phyloP scores from a whole-genome alignment of 1,284 basidiomycete genomes.

The Ustilago crameri region DNA sequence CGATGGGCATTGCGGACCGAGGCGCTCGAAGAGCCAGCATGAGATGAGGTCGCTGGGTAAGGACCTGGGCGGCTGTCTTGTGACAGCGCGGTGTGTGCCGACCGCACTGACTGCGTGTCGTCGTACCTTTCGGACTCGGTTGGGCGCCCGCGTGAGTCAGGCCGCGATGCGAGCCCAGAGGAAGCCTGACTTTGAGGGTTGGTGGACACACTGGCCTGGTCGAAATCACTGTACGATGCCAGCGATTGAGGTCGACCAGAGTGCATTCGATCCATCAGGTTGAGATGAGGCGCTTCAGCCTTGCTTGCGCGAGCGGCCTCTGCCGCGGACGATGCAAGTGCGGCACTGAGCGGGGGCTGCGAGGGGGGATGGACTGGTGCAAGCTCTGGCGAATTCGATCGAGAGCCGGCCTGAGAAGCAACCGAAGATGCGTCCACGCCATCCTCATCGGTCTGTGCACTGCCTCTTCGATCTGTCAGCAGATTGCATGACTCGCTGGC shows the following conservation, averaged over 20 bases:
- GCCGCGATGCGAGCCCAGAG: conserved; percentile 35
- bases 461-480: conserved; percentile 26
- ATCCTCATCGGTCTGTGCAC: conserved; percentile 42
- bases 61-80: conserved; percentile 55
- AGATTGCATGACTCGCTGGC: conserved; percentile 15
- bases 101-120: conserved; percentile 39
- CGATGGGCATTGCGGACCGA: conserved; percentile 30
- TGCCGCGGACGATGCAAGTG: conserved; percentile 22
- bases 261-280: conserved; percentile 41
- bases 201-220: conserved; percentile 44
- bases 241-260: conserved; percentile 40
- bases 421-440: conserved; percentile 59
- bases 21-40: conserved; percentile 40
- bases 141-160: conserved; percentile 29
- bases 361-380: conserved; percentile 10
- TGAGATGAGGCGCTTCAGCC: conserved; percentile 31
- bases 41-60: conserved; percentile 49
- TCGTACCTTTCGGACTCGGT: conserved; percentile 30
- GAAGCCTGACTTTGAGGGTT: conserved; percentile 43
- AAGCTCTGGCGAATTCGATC: conserved; percentile 54
- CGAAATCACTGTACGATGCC: conserved; percentile 34
- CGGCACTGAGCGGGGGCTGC: conserved; percentile 13
- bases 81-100: conserved; percentile 52
- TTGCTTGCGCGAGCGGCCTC: conserved; percentile 21
- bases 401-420: conserved; percentile 64